These are phyloP conservation scores for Aspergillus pseudonomiae DNA, from an alignment of 2,329 filamentous ascomycete species.

Conservation along the genomic window DNA sequence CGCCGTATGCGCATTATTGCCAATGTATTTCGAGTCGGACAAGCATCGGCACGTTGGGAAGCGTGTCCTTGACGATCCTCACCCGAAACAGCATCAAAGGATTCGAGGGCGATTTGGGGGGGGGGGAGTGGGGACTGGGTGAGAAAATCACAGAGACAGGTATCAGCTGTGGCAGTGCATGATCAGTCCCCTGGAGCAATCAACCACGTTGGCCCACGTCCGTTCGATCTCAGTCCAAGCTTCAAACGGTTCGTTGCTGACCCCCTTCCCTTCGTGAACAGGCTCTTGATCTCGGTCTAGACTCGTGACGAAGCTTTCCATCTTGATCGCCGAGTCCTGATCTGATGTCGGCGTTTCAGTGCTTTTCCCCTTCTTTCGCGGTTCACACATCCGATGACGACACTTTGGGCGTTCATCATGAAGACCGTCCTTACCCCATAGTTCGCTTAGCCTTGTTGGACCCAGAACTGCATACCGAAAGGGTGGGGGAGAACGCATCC, in stretches of 20 bases:
- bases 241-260: conserved; percentile 15
- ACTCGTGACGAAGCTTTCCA: conserved; percentile 19
- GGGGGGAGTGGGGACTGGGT: background rate
- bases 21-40: conserved; percentile 4
- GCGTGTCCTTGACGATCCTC: conserved; percentile 7
- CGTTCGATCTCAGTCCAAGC: conserved; percentile 19
- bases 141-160: background rate
- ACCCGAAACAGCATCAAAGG: conserved; percentile 2
- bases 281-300: too few species aligned
- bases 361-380: conserved; percentile 15
- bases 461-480: conserved; percentile 18
- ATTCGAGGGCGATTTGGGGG: background rate
- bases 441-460: conserved; percentile 7
- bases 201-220: conserved; percentile 24
- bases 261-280: conserved; percentile 6
- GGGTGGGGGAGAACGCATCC: conserved; percentile 11
- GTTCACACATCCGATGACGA: conserved; percentile 15
- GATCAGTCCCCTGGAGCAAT: conserved; percentile 17
- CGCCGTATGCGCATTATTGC: conserved; percentile 1
- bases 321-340: conserved; percentile 14
- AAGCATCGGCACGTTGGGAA: conserved; percentile 7
- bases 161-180: conserved; percentile 20
- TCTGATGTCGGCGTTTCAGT: conserved; percentile 22
- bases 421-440: background rate
- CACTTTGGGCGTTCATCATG: background rate